Evolutionary conservation across 441 rosid species (phyloP).

Genomic region (Gossypium lobatum): DNA sequence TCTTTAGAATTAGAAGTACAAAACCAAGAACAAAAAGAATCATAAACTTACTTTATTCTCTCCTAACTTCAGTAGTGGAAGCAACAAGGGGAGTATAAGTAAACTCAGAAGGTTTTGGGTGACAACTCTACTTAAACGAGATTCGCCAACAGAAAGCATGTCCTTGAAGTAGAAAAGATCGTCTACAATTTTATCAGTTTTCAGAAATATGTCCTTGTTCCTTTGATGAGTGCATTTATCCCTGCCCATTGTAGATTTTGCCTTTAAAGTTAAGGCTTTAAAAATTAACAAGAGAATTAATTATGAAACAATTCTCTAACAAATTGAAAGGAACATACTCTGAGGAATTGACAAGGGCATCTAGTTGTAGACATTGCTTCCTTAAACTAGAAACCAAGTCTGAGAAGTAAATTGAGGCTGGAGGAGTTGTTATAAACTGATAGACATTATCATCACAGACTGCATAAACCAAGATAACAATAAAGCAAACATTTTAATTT

Average conservation of each 20-base stretch:
- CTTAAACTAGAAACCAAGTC: slow-evolving; percentile 47
- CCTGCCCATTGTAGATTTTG: slow-evolving; percentile 31
- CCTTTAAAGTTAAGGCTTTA: slow-evolving; percentile 1
- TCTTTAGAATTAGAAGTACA: background rate
- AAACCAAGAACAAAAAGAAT: slow-evolving; percentile 7
- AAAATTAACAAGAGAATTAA: slow-evolving; percentile 7
- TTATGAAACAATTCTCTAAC: slow-evolving; percentile 10
- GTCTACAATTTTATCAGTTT: slow-evolving; percentile 54
- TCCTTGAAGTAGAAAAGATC: slow-evolving; percentile 71
- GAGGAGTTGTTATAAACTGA: slow-evolving; percentile 52
- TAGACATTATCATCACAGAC: slow-evolving; percentile 62
- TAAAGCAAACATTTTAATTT: slow-evolving; percentile 21
- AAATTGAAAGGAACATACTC: slow-evolving; percentile 33
- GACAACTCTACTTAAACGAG: slow-evolving; percentile 43
- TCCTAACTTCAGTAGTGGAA: slow-evolving; percentile 36
- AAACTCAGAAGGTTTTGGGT: slow-evolving; percentile 39
- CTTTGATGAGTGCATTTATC: slow-evolving; percentile 25
- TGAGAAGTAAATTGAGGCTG: slow-evolving; percentile 52
- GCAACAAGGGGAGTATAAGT: slow-evolving; percentile 47
- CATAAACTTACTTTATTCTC: slow-evolving; percentile 42
- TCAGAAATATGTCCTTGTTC: slow-evolving; percentile 33
- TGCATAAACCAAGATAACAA: slow-evolving; percentile 30
- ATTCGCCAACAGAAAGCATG: slow-evolving; percentile 43
- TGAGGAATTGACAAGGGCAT: slow-evolving; percentile 35
- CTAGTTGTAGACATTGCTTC: slow-evolving; percentile 45